Evolutionary conservation across 1,284 basidiomycete genomes (phyloP), one percentile per base, ranked within the genome.

Genomic region (Tausonia pullulans): DNA sequence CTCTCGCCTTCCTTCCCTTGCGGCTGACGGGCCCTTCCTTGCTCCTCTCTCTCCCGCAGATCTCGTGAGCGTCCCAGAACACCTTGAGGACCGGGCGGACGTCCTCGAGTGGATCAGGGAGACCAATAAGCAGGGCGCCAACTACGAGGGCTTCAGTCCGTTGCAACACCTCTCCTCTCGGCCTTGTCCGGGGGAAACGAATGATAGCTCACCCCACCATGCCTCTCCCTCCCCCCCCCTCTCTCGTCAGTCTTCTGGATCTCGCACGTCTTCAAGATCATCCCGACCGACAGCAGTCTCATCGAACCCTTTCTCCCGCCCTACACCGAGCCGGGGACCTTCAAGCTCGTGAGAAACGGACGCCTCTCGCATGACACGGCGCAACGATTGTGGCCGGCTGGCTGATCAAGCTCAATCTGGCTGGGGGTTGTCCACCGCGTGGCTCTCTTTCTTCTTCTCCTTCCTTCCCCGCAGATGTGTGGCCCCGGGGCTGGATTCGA

Each of bases 231-330:
- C 11, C 3, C 14, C 16, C 9, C 14, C 11, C 5, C 50, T 2
- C 52, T 55, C 3, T 6, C 16, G 41, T 43, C 39, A 64, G 62
- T 64, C 57, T 64, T 64, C 51, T 58, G 57, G 46, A 64, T 64
- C 40, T 14, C 13, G 3, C 45, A 44, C 11, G 40, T 64, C 43
- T 44, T 50, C 41, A 45, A 7, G 3, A 41, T 64, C n/a, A 44
- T 59, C 0, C 62, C 62, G 3, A 64, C 62, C 11, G 58, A 64
- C 44, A 58, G 53, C n/a, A 45, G 51, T 10, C 51, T 64, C 51
- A 45, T 58, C 44, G 41, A 45, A 10, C 57, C 58, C 16, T 58
- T 64, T 51, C 41, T 64, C 6, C 62, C 62, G 4, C 62, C 62
- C 4, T 59, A 41, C 53, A 51, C n/a, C 43, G 27, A 43, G 7